Conservation (phyloP, 2,329 filamentous ascomycete genomes). For the Ilyonectria sp. region DNA sequence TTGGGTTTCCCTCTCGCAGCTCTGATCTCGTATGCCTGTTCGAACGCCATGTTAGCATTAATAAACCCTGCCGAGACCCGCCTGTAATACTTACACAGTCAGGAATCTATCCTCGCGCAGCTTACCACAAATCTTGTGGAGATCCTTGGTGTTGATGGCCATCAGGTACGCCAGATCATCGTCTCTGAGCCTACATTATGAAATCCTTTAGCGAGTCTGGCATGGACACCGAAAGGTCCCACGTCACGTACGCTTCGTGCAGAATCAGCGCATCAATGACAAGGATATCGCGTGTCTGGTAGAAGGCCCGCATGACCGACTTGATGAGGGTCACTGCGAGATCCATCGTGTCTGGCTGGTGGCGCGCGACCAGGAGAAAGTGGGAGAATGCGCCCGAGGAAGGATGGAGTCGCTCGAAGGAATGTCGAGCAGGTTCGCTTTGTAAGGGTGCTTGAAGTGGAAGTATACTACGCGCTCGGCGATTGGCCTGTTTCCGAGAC, state of each 20-base stretch:
- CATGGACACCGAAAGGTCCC: constrained; percentile 16
- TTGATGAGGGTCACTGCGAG: constrained; percentile 84
- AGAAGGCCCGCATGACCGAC: constrained; percentile 89
- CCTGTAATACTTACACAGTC: constrained; percentile 73
- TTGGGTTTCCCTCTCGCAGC: constrained; percentile 83
- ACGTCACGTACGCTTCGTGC: constrained; percentile 78
- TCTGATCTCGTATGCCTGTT: constrained; percentile 77
- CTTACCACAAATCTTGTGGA: constrained; percentile 89
- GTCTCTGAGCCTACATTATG: constrained; percentile 79
- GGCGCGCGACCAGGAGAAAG: constrained; percentile 16
- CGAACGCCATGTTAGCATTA: constrained; percentile 60
- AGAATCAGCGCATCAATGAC: constrained; percentile 89
- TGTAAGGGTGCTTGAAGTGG: not conserved
- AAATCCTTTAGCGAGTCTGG: constrained; percentile 77
- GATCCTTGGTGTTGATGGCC: constrained; percentile 90
- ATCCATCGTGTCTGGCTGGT: constrained; percentile 58
- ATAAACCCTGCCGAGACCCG: constrained; percentile 33
- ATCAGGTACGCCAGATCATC: constrained; percentile 90
- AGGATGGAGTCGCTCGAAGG: constrained; percentile 1
- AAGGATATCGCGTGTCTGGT: constrained; percentile 86
- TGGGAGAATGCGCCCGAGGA: not conserved
- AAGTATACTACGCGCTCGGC: constrained; percentile 1
- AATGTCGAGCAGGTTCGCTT: not conserved
- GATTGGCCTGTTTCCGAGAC: not conserved
- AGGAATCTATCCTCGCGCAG: constrained; percentile 90